Base-by-base conservation (phyloP, 352 stramenopile species). In the Saprolegnia parasitica region DNA sequence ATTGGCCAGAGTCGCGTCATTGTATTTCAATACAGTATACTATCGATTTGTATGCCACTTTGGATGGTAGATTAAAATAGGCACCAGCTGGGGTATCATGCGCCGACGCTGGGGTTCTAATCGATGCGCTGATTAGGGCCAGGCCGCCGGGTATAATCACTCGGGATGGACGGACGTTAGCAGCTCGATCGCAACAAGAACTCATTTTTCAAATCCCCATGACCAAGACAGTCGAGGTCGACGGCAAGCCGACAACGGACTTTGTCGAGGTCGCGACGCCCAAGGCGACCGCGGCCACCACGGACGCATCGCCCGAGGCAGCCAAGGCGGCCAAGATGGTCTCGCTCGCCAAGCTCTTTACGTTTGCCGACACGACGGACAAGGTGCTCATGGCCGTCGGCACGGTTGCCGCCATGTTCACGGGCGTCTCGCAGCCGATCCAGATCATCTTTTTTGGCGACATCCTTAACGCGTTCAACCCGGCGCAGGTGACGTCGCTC, bases 361-460 rank as follows among this genome's bases (percentile, higher is more conserved):
- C 68, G 35, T 81, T 66, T 39, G 80, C 84, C 5, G 83, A 93
- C 65, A n/a, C 37, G 0, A 76, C 73, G 4, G 83, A 93, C 67
- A 76, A 77, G 60, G 21, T 83, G 32, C 73, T 93, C 9, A 91
- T 93, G 79, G 56, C 71, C 10, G 55, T 83, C 4, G 84, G 84
- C 46, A 79, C 80, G 0, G 16, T 88, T 5, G 77, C 75, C 0
- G 79, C 79, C 0, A 65, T 91, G 9, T 56, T 73, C 4, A 72
- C 76, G 5, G 85, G 85, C 4, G 29, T 87, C 46, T 76, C 76
- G 26, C 79, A 90, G 62, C 85, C 83, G 10, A 72, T 91, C 15
- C 81, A 90, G 67, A 87, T 89, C 58, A 71, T 91, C 32, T 76
- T 93, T 35, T 80, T 93, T 64, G 83, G 83, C 15, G 81, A 90